These are phyloP conservation scores for Coemansia sp. DNA, from an alignment of 192 early-diverging fungal genomes.

Conservation along the genomic window DNA sequence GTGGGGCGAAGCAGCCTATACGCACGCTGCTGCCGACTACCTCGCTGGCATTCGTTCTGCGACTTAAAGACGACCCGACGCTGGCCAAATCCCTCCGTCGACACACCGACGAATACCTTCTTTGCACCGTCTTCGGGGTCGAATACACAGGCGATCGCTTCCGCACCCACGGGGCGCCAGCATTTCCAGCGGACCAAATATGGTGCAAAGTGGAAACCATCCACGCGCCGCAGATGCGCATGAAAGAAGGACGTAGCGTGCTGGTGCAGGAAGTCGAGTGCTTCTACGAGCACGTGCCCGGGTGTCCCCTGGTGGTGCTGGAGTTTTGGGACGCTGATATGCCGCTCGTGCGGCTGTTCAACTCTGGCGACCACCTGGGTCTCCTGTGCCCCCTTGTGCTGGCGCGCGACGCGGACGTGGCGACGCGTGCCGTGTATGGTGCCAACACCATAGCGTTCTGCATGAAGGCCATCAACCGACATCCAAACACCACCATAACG, in stretches of 20 bases:
- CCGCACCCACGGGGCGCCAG: conserved; percentile 7
- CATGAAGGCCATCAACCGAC: conserved; percentile 3
- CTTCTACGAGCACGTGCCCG: conserved; percentile 25
- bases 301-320: conserved; percentile 16
- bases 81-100: conserved; percentile 9
- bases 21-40: conserved; percentile 34
- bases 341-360: conserved; percentile 20
- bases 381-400: conserved; percentile 24
- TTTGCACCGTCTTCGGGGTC: conserved; percentile 36
- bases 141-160: conserved; percentile 13
- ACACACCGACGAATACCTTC: conserved; percentile 26
- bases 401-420: background rate
- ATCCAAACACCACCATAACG: conserved; percentile 4
- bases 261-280: conserved; percentile 10
- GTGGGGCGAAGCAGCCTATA: conserved; percentile 15
- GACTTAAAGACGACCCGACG: conserved; percentile 19
- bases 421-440: conserved; percentile 26
- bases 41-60: conserved; percentile 35
- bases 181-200: conserved; percentile 41
- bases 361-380: conserved; percentile 32
- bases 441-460: conserved; percentile 43
- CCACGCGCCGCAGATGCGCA: background rate
- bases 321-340: conserved; percentile 28
- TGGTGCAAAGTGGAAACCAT: conserved; percentile 35
- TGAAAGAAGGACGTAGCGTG: conserved; percentile 3